Conservation (phyloP, 2,329 filamentous ascomycete genomes). For the Fusarium concolor region DNA sequence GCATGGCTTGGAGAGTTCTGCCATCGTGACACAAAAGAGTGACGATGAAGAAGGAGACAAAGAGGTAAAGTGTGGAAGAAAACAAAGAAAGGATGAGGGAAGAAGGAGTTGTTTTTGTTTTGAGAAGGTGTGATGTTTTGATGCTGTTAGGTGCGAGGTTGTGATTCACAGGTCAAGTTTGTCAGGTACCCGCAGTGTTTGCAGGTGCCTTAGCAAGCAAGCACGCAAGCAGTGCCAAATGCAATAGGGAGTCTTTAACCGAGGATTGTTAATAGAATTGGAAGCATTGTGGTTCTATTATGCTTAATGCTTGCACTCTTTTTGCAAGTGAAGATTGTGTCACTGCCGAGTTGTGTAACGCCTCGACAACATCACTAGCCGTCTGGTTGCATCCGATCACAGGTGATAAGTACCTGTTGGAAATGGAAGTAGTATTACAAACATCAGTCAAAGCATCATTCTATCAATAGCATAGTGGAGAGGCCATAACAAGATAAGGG, state of each 20-base stretch:
- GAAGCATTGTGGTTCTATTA: no score
- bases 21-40: not conserved
- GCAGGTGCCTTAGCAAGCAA: not conserved
- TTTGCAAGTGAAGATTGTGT: not conserved
- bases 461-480: no score
- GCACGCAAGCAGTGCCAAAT: not conserved
- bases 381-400: no score
- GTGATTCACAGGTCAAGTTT: not conserved
- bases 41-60: not conserved
- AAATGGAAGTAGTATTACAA: no score
- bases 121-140: not conserved
- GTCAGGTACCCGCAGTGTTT: not conserved
- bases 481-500: no score
- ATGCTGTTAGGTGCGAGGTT: not conserved
- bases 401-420: no score
- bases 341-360: not conserved
- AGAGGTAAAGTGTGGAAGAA: not conserved
- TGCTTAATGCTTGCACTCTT: not conserved
- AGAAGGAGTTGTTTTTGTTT: not conserved
- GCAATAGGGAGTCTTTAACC: not conserved
- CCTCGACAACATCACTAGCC: not conserved
- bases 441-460: no score
- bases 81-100: not conserved
- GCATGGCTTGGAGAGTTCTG: not conserved
- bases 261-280: not conserved